A percentile compares a stretch with the other conserved stretches of the same genome.
These are phyloP conservation scores for Aspergillus jensenii DNA, from an alignment of 2,329 filamentous ascomycete genomes.

Conservation along the genomic window DNA sequence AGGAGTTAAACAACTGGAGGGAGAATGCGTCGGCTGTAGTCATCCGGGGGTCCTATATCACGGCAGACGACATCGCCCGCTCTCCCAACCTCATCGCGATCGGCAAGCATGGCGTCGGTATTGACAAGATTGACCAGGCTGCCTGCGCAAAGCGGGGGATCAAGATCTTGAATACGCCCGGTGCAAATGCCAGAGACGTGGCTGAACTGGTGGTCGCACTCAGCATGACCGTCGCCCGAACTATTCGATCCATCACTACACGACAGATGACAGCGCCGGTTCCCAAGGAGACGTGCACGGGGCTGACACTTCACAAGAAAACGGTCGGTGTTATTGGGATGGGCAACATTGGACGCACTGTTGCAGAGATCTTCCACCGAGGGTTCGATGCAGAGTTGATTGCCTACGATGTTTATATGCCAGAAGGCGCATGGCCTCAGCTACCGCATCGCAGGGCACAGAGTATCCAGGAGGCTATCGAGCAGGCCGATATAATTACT, in stretches of 20 bases:
- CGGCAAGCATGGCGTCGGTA: constrained; percentile 50
- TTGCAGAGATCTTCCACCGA: constrained; percentile 39
- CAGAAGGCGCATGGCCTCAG: constrained; percentile 32
- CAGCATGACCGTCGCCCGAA: constrained; percentile 35
- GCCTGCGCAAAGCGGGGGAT: constrained; percentile 43
- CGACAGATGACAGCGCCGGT: constrained; percentile 28
- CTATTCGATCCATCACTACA: constrained; percentile 31
- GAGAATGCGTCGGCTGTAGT: constrained; percentile 43
- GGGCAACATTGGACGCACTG: constrained; percentile 40
- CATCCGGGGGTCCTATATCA: constrained; percentile 39
- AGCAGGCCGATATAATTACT: constrained; percentile 35
- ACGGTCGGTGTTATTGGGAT: constrained; percentile 42
- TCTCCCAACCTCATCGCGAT: constrained; percentile 43
- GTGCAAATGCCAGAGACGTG: constrained; percentile 45
- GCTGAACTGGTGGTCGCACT: constrained; percentile 37
- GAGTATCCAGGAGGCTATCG: constrained; percentile 34
- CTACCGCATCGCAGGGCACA: constrained; percentile 32
- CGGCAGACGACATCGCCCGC: constrained; percentile 39
- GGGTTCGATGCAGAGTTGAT: constrained; percentile 37
- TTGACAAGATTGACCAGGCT: constrained; percentile 47
- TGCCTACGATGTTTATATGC: constrained; percentile 39
- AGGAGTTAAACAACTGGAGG: constrained; percentile 40
- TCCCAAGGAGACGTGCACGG: constrained; percentile 44
- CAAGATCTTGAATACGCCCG: constrained; percentile 50
- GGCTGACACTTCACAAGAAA: constrained; percentile 36